These are phyloP conservation scores for Ochromonas danica DNA, from an alignment of 108 stramenopile species.

Conservation along the genomic window DNA sequence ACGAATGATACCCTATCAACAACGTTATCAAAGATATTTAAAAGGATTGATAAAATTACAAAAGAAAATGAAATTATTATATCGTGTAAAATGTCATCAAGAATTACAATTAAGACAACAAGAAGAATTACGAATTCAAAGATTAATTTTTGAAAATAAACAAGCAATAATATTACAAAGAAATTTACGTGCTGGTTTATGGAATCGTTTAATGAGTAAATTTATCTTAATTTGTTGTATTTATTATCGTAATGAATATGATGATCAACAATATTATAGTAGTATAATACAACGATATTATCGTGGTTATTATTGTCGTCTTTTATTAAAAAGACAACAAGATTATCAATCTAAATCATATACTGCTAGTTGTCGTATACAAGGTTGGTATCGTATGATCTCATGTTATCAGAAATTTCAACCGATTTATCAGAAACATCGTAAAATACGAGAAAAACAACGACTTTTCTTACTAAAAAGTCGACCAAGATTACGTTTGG, in stretches of 20 bases:
- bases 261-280: neutral
- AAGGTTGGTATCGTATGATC: neutral
- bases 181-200: neutral
- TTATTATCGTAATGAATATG: neutral
- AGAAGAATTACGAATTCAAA: neutral
- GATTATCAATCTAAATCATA: neutral
- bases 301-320: neutral
- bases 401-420: neutral
- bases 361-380: neutral
- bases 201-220: neutral
- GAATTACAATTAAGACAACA: neutral
- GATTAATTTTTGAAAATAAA: neutral
- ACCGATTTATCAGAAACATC: neutral
- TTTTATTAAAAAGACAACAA: neutral
- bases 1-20: neutral
- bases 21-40: neutral
- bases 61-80: no score
- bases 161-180: neutral
- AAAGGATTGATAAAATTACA: neutral
- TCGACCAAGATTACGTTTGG: neutral
- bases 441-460: neutral
- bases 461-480: neutral
- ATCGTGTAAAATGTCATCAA: neutral
- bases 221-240: conserved; percentile 21
- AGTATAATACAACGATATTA: neutral